These are phyloP conservation scores for Linum trigynum DNA, from an alignment of 345 rosid species.

Conservation along the genomic window DNA sequence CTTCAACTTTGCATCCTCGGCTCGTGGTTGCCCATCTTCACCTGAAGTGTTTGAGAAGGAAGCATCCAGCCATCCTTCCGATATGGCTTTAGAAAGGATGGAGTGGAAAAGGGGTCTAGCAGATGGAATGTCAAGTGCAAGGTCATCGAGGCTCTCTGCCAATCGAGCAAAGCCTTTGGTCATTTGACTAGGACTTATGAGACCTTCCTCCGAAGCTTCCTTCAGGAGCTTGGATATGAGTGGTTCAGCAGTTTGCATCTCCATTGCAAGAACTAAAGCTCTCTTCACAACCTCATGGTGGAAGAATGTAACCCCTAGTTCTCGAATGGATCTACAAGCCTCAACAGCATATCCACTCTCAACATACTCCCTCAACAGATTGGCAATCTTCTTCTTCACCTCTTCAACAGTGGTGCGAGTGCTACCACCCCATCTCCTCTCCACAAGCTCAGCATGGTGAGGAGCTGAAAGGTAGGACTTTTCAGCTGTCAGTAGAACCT, in stretches of 20 bases:
- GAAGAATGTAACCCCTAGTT: constrained; percentile 79
- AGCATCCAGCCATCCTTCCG: constrained; percentile 87
- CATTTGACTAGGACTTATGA: constrained; percentile 96
- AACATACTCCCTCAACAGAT: constrained; percentile 72
- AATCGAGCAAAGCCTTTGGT: constrained; percentile 75
- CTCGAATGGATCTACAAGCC: constrained; percentile 96
- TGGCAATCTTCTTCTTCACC: constrained; percentile 82
- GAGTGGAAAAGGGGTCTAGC: constrained; percentile 56
- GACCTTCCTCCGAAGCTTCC: constrained; percentile 91
- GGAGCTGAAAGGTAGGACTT: constrained; percentile 99
- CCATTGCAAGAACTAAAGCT: constrained; percentile 84
- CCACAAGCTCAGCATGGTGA: constrained; percentile 95
- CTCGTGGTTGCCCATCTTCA: constrained; percentile 32
- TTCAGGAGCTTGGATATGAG: constrained; percentile 62
- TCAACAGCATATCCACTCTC: constrained; percentile 78
- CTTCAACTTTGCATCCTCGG: constrained; percentile 44
- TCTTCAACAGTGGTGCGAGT: constrained; percentile 87
- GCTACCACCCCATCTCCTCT: constrained; percentile 98
- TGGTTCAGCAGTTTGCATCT: constrained; percentile 55
- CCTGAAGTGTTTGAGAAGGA: constrained; percentile 35
- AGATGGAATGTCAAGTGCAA: constrained; percentile 87
- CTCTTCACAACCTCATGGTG: constrained; percentile 99
- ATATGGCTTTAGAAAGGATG: constrained; percentile 56
- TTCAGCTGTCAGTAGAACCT: constrained; percentile 74
- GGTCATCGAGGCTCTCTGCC: constrained; percentile 88